Base-by-base conservation (phyloP, 352 stramenopile genomes). In the Aphanomyces invadans region DNA sequence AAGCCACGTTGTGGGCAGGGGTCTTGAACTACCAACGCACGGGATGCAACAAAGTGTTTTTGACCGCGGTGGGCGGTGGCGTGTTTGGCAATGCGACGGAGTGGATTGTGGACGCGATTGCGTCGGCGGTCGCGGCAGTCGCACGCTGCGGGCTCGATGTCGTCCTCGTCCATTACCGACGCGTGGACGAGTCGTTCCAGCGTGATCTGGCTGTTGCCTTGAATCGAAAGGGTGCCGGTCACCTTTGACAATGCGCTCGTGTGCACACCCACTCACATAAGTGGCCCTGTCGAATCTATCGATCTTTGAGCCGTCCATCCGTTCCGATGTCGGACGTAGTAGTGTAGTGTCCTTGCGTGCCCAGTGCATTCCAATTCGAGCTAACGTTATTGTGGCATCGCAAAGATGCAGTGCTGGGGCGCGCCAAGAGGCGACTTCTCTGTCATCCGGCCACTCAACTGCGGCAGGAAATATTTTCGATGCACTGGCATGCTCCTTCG, bases 21-120 rank as follows among this genome's bases (percentile, higher is more conserved):
- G 39, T 71, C 19, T 17, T 55, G 21, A 73, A 73, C 25, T 49
- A 31, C 12, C 15, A 60, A 23, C 15, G 33, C 9, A 57, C 49
- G 21, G 69, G 68, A 28, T 39, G 42, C n/a, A 28, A 31, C 45
- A 33, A 48, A 26, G 63, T 73, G 3, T 73, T 69, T 45, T 32
- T 73, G 2, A 73, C 69, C 4, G 29, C 60, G 9, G 17, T 73
- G 32, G 69, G 69, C 15, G 69, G 69, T 19, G 69, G 69, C n/a
- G 69, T 73, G 9, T 73, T 73, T 65, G 39, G 36, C 19, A 73
- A 73, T 59, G 2, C 5, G 11, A 5, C 5, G 15, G 36, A 48
- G 19, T 73, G 69, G 69, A 73, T 73, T 51, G 29, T 49, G 4
- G 63, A 60, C 23, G 63, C 63, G 12, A 73, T 73, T 33, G 69